Evolutionary conservation across 148 eudicot genomes (phyloP), one percentile per base, ranked within the genome.

Genomic region (Polygonum aviculare): DNA sequence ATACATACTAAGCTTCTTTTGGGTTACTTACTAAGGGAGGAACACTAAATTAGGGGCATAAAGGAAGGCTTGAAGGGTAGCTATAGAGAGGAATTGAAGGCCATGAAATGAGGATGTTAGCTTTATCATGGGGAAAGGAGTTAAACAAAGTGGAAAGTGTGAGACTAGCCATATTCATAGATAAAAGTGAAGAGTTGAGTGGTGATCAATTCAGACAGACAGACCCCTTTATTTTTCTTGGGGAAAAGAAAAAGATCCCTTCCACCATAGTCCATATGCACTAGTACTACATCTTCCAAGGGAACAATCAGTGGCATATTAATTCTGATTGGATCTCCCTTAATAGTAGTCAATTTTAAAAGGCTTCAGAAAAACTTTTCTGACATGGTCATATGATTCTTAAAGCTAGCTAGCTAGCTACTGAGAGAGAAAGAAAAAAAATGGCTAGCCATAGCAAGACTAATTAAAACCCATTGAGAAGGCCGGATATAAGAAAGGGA

Each of bases 331-430:
- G 84, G 87, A 84, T 84, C 83, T 81, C 82, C 57, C 75, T 73
- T 73, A 73, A 79, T 75, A 38, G 76, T 78, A 74, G 72, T 83
- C 80, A 81, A 81, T 77, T 62, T 79, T 16, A 77, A 81, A 79
- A 84, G 69, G 78, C 73, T 62, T 50, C 71, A 65, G 74, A 76
- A 16, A 52, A 54, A 82, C 79, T 82, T 79, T 80, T 76, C 85
- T 85, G 85, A 85, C 87, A 80, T 40, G 78, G 85, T 80, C 85
- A 82, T 85, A 82, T 85, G 87, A 83, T 85, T 82, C 81, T 82
- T 80, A 77, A 82, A 84, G 84, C 75, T 78, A 78, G 74, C 1
- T 14, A 73, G 62, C n/a, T 1, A 2, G 4, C 0, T 0, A 21
- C 4, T 19, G 18, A 6, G 19, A 0, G 7, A 15, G 18, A 21